These are phyloP conservation scores for Colletotrichum lupini DNA, from an alignment of 2,329 filamentous ascomycete genomes.

Conservation along the genomic window DNA sequence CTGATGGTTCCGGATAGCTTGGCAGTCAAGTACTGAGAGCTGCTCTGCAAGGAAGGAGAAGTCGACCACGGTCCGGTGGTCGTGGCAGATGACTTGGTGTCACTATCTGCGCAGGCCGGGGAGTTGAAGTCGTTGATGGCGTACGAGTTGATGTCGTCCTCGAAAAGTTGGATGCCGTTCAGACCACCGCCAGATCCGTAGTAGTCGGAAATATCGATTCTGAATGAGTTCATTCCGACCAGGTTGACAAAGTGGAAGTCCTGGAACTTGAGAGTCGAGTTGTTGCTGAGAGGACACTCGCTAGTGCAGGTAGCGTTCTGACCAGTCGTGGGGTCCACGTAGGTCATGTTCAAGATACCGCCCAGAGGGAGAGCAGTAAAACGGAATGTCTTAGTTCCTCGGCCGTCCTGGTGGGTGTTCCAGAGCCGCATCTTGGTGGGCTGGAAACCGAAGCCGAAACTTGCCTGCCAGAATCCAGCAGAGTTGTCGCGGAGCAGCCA, in stretches of 20 bases:
- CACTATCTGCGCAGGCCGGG: conserved; percentile 74
- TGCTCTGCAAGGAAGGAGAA: conserved; percentile 75
- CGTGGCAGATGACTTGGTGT: conserved; percentile 74
- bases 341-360: conserved; percentile 97
- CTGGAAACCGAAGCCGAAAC: conserved; percentile 84
- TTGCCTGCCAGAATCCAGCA: conserved; percentile 84
- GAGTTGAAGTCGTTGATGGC: conserved; percentile 91
- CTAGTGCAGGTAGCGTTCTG: conserved; percentile 79
- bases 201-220: conserved; percentile 86
- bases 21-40: conserved; percentile 81
- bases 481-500: conserved; percentile 84
- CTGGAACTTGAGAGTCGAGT: conserved; percentile 75
- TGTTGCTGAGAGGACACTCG: conserved; percentile 84
- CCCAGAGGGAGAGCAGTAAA: conserved; percentile 87
- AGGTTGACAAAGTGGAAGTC: conserved; percentile 92
- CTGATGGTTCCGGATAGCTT: conserved; percentile 67
- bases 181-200: conserved; percentile 89
- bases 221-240: conserved; percentile 89
- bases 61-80: conserved; percentile 79
- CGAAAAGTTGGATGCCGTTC: conserved; percentile 86
- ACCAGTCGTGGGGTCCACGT: conserved; percentile 79
- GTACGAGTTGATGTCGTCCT: conserved; percentile 86
- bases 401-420: conserved; percentile 86
- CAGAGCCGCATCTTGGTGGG: conserved; percentile 89
- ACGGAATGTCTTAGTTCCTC: conserved; percentile 88